Evolutionary conservation across 2,329 filamentous ascomycete genomes (phyloP), one percentile per base, ranked within the genome.

Genomic region (Fusarium aywerte): DNA sequence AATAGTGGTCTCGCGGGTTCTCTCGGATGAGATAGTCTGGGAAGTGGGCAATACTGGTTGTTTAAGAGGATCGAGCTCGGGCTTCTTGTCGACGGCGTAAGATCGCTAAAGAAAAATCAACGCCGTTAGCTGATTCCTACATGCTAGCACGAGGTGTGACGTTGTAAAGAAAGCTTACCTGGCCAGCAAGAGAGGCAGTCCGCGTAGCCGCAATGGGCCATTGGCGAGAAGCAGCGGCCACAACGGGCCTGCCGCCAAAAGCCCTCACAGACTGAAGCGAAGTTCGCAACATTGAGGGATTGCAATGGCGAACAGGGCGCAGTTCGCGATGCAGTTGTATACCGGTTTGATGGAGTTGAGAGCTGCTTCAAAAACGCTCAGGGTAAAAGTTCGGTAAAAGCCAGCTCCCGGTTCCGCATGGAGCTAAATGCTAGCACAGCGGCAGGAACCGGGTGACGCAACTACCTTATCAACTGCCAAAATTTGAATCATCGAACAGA

Each of bases 261-360:
- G 83, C 82, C 83, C 83, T 87, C 76, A 85, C 85, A 78, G 87
- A 88, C 82, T 84, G 86, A 82, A 90, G 81, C 80, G 87, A 89
- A 79, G 86, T 87, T 83, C 87, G 88, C 85, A 90, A 85, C 88
- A 90, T 90, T 49, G 83, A 83, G 82, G 81, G 80, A 82, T 81
- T 83, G 78, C 76, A 77, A 79, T 80, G 78, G 78, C 80, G 77
- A 76, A 75, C 76, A 72, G 62, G 75, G 73, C 77, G 72, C 73
- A 68, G 68, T 65, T 67, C 63, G 68, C 71, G 64, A 68, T 70
- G 69, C 57, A 61, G 71, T 74, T 69, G 70, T 62, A 67, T 72
- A 40, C 77, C 73, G 72, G 75, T 70, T 73, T 69, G 73, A 73
- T 69, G 69, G 70, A 72, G 67, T 70, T 75, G 74, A 65, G 55